Base-by-base conservation (phyloP, 208 protist species). In the Polymyxa betae region DNA sequence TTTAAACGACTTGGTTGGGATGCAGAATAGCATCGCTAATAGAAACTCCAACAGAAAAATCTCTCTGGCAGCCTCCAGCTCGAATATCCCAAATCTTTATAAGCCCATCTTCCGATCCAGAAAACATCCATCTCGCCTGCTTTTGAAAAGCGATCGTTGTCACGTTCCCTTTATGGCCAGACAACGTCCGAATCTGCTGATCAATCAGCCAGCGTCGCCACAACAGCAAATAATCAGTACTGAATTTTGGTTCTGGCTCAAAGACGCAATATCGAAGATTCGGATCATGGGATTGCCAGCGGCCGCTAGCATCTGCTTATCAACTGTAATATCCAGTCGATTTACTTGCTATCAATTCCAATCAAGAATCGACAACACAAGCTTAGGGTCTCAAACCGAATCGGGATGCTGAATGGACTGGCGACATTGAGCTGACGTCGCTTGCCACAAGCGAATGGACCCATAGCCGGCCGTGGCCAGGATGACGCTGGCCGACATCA, bases 41-140 rank as follows among this genome's bases (percentile, higher is more conserved):
- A 32, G 95, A 89, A 12, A 72, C 90, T 24, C 91, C 87, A 60
- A 91, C 93, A 32, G 94, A 91, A 38, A 95, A 0, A 0, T 0
- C 44, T 32, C 38, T 43, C 0, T 12, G 60, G 46, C 64, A 43
- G 0, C 0, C 16, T 29, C 38, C 77, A 16, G 38, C 41, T 88
- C 96, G 89, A 24, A 97, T 68, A 92, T 97, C 96, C 96, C 96
- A 97, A 32, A 97, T 95, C 90, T 96, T 96, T 29, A 97, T 88
- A n/a, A 94, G 95, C 29, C 92, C 92, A 91, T 97, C 96, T 88
- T 97, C 96, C 72, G 93, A 95, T 10, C 93, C 94, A 5, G 95
- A 95, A 91, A 94, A 97, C 92, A 97, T 95, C 95, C 96, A 97
- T 44, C 96, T 94, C 88, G 95, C 92, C 10, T 97, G 95, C 38